Evolutionary conservation across 345 rosid species (phyloP).

Genomic region (Laguncularia racemosa): DNA sequence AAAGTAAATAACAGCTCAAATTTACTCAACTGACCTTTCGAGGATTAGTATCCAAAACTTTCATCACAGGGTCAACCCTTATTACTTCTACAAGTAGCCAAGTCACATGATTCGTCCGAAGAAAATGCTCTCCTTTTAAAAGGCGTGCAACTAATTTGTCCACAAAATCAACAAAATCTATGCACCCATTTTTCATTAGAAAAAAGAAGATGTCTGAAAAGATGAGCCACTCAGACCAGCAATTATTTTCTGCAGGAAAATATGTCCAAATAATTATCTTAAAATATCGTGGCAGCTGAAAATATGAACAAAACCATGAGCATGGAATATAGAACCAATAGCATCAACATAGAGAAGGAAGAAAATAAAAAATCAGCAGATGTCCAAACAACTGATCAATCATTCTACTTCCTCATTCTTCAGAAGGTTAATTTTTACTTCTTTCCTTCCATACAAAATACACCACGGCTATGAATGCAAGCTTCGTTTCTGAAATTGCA

Average conservation of each 20-base stretch:
- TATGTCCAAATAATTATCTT: neutral
- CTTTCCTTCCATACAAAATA: too few relatives aligned
- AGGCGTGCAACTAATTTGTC: slow-evolving; percentile 81
- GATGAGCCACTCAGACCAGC: slow-evolving; percentile 99
- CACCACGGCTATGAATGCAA: too few relatives aligned
- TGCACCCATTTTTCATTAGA: slow-evolving; percentile 85
- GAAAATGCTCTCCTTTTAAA: slow-evolving; percentile 62
- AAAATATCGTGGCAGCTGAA: too few relatives aligned
- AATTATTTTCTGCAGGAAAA: slow-evolving; percentile 68
- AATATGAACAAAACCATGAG: too few relatives aligned
- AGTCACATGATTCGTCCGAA: slow-evolving; percentile 95
- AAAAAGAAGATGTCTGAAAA: slow-evolving; percentile 89
- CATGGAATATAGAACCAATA: too few relatives aligned
- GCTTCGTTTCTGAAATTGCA: too few relatives aligned
- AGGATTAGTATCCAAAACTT: slow-evolving; percentile 68
- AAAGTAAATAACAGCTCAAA: slow-evolving; percentile 7
- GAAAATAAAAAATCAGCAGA: too few relatives aligned
- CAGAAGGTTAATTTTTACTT: too few relatives aligned
- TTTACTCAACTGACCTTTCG: slow-evolving; percentile 59
- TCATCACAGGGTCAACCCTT: slow-evolving; percentile 73
- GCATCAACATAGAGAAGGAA: too few relatives aligned
- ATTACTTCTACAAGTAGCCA: slow-evolving; percentile 92
- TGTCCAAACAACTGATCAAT: too few relatives aligned
- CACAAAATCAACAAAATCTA: slow-evolving; percentile 94
- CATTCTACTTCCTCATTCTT: too few relatives aligned